A percentile compares a stretch with the other conserved stretches of the same genome.
Conservation (phyloP, 768 basidiomycete species). For the Panus rudis region DNA sequence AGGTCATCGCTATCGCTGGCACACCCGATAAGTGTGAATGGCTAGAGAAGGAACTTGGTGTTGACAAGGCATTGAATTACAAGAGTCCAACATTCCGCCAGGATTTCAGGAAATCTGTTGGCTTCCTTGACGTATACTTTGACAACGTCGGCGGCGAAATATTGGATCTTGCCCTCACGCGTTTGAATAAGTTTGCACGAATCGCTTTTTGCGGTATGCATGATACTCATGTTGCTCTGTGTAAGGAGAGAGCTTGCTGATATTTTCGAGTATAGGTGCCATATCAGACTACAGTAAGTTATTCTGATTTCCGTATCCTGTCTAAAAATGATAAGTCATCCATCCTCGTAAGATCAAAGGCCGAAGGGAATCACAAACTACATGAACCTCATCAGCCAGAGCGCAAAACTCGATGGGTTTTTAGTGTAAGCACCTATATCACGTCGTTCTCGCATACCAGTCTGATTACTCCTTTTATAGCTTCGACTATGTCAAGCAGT, state of each 20-base stretch:
- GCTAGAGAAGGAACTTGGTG: slow-evolving; percentile 79
- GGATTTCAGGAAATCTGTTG: slow-evolving; percentile 61
- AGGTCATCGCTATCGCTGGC: slow-evolving; percentile 86
- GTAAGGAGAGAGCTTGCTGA: background rate
- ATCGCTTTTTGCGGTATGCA: slow-evolving; percentile 78
- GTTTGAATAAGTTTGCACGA: slow-evolving; percentile 72
- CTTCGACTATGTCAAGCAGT: slow-evolving; percentile 66
- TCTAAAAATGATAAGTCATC: no score
- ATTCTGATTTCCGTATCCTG: background rate
- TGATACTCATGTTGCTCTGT: background rate
- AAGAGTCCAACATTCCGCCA: slow-evolving; percentile 65
- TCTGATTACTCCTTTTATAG: slow-evolving; percentile 27
- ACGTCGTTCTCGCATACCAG: background rate
- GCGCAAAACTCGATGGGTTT: slow-evolving; percentile 81
- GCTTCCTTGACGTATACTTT: slow-evolving; percentile 79
- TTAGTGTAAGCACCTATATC: slow-evolving; percentile 50
- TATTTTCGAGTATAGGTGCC: slow-evolving; percentile 41
- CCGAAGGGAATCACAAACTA: slow-evolving; percentile 67
- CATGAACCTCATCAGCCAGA: slow-evolving; percentile 61
- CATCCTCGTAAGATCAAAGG: slow-evolving; percentile 18
- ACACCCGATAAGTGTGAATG: slow-evolving; percentile 76
- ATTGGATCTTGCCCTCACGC: slow-evolving; percentile 66
- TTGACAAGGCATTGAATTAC: slow-evolving; percentile 82
- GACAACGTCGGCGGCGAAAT: slow-evolving; percentile 83
- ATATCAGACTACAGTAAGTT: slow-evolving; percentile 77